phyloP scores from a whole-genome alignment of 2,329 filamentous ascomycete genomes.

The Arthrobotrys pseudoclavata region DNA sequence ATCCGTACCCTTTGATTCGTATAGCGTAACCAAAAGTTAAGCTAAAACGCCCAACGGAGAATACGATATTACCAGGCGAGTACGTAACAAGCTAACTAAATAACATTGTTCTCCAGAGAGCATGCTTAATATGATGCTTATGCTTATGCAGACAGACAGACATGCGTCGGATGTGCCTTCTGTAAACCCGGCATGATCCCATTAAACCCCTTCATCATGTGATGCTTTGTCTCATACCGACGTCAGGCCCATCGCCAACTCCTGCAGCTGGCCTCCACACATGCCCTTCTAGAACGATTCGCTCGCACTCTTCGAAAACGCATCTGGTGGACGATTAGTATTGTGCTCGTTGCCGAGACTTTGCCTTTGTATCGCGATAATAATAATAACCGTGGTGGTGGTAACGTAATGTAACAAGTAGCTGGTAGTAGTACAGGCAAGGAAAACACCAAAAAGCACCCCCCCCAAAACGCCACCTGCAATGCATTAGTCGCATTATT shows the following conservation, averaged over 20 bases:
- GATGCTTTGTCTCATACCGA: conserved; percentile 43
- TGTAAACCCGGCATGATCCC: conserved; percentile 21
- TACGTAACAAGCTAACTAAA: conserved; percentile 13
- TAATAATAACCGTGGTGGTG: not conserved
- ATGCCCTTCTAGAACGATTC: conserved; percentile 15
- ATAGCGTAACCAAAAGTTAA: not conserved
- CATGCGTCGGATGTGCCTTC: conserved; percentile 21
- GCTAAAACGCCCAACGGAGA: not conserved
- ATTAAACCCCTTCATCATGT: conserved; percentile 19
- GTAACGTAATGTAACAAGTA: conserved; percentile 1
- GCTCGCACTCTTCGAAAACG: not conserved
- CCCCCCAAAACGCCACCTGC: conserved; percentile 11
- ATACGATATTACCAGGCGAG: conserved; percentile 12
- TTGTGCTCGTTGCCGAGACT: not conserved
- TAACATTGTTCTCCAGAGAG: not conserved
- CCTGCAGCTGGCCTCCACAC: conserved; percentile 13
- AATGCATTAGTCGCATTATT: conserved; percentile 18
- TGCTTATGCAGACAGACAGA: not conserved
- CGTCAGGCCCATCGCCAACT: conserved; percentile 15
- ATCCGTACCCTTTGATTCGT: too few species aligned
- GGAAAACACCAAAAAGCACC: conserved; percentile 1
- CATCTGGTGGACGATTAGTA: not conserved
- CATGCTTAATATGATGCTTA: not conserved
- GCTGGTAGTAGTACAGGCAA: conserved; percentile 14
- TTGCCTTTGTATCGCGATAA: conserved; percentile 12